These are phyloP conservation scores for Cadophora malorum DNA, from an alignment of 2,329 filamentous ascomycete species.

Conservation along the genomic window DNA sequence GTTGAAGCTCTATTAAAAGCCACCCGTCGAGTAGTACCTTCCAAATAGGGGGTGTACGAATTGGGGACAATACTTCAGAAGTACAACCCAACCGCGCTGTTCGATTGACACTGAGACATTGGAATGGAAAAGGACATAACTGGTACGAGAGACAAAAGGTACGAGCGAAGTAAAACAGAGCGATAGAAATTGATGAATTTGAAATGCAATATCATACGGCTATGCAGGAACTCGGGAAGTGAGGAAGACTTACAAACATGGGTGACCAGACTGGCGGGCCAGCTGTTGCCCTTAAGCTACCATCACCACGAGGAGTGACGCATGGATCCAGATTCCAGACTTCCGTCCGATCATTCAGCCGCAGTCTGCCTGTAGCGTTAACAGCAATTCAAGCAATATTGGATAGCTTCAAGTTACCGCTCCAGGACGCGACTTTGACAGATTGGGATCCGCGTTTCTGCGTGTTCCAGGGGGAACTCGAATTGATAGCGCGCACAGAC, in stretches of 20 bases:
- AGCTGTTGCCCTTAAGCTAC: background rate
- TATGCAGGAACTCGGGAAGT: background rate
- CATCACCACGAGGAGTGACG: background rate
- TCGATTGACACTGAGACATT: constrained; percentile 22
- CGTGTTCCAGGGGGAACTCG: background rate
- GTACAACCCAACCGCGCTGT: constrained; percentile 8
- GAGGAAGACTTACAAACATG: background rate
- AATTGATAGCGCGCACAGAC: background rate
- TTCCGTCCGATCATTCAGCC: background rate
- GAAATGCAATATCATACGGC: background rate
- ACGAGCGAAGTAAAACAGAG: background rate
- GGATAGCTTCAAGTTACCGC: constrained; percentile 3
- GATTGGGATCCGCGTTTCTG: background rate
- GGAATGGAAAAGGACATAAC: background rate
- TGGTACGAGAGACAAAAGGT: background rate
- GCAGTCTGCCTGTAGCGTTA: constrained; percentile 1
- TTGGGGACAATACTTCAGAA: background rate
- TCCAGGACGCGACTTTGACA: background rate
- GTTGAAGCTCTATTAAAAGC: background rate
- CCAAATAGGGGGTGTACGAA: constrained; percentile 8
- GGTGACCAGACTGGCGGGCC: background rate
- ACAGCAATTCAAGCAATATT: constrained; percentile 7
- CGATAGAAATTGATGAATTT: background rate
- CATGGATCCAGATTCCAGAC: background rate
- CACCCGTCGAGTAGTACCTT: background rate